Percentiles rank a stretch among this genome's conserved stretches.
Evolutionary conservation across 495 filamentous ascomycete species (phyloP).

Genomic region (Mytilinidion resinicola): DNA sequence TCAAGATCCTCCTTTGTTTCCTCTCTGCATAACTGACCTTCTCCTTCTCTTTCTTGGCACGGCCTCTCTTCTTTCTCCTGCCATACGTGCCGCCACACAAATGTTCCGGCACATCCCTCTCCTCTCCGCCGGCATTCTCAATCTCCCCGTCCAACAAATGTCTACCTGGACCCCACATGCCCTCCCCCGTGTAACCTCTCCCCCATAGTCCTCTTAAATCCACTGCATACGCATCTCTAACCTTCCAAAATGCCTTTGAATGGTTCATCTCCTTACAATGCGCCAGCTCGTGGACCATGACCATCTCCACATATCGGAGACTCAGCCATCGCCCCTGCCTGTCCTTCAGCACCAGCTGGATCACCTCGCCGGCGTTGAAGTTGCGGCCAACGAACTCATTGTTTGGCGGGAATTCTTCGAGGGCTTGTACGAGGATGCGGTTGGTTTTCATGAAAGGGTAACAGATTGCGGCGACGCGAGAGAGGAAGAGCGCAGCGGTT

Average conservation of each 20-base stretch:
- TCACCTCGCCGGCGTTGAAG: conserved; percentile 78
- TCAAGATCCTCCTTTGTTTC: conserved; percentile 56
- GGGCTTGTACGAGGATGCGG: conserved; percentile 59
- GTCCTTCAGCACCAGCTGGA: conserved; percentile 69
- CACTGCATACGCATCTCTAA: conserved; percentile 58
- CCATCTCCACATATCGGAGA: conserved; percentile 72
- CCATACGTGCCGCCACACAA: conserved; percentile 66
- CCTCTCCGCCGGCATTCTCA: conserved; percentile 42
- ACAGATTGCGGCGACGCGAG: conserved; percentile 71
- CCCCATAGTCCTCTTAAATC: conserved; percentile 60
- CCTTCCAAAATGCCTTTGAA: conserved; percentile 63
- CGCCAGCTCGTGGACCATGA: conserved; percentile 76
- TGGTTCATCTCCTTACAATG: conserved; percentile 86
- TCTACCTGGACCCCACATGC: conserved; percentile 66
- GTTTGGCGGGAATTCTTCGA: conserved; percentile 73
- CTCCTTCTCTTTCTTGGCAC: conserved; percentile 35
- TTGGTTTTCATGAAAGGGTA: conserved; percentile 67
- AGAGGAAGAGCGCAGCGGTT: conserved; percentile 62
- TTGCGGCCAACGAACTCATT: conserved; percentile 70
- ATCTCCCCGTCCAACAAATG: conserved; percentile 51
- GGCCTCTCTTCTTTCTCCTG: conserved; percentile 38
- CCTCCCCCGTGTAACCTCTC: conserved; percentile 64
- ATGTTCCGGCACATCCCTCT: conserved; percentile 53
- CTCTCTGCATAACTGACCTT: conserved; percentile 55
- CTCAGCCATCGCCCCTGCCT: conserved; percentile 60